Evolutionary conservation across 169 alveolate genomes (phyloP).

Genomic region (Hepatocystis sp.): DNA sequence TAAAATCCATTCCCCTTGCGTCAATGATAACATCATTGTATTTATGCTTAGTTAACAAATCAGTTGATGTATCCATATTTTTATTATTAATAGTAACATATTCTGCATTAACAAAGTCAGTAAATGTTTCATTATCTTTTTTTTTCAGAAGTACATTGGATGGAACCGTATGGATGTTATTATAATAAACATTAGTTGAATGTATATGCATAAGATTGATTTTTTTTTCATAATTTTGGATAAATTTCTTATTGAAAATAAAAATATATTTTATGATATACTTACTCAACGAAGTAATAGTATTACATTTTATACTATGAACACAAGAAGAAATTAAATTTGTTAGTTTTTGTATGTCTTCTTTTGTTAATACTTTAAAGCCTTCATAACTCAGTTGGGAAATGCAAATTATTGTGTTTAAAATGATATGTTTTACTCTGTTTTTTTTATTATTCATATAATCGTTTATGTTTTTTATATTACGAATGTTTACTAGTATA

Average conservation of each 20-base stretch:
- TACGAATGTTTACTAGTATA: constrained; percentile 47
- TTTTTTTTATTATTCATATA: constrained; percentile 54
- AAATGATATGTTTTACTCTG: constrained; percentile 49
- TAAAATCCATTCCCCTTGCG: too few relatives aligned
- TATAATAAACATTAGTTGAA: constrained; percentile 67
- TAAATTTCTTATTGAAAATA: constrained; percentile 65
- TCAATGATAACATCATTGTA: too few relatives aligned
- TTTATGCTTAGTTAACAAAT: too few relatives aligned
- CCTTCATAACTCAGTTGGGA: constrained; percentile 73
- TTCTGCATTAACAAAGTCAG: too few relatives aligned
- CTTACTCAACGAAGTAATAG: constrained; percentile 53
- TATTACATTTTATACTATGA: constrained; percentile 66
- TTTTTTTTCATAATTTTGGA: constrained; percentile 68
- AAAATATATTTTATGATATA: constrained; percentile 69
- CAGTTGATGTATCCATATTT: too few relatives aligned
- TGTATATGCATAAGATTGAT: constrained; percentile 61
- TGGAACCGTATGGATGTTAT: too few relatives aligned
- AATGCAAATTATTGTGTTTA: constrained; percentile 66
- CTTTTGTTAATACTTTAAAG: constrained; percentile 41
- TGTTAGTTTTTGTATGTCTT: constrained; percentile 47
- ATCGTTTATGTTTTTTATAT: constrained; percentile 50
- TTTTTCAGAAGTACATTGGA: too few relatives aligned
- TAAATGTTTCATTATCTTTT: too few relatives aligned
- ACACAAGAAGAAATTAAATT: constrained; percentile 45
- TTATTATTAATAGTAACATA: too few relatives aligned